These are phyloP conservation scores for Strigomonas culicis DNA, from an alignment of 208 protist species.

Conservation along the genomic window DNA sequence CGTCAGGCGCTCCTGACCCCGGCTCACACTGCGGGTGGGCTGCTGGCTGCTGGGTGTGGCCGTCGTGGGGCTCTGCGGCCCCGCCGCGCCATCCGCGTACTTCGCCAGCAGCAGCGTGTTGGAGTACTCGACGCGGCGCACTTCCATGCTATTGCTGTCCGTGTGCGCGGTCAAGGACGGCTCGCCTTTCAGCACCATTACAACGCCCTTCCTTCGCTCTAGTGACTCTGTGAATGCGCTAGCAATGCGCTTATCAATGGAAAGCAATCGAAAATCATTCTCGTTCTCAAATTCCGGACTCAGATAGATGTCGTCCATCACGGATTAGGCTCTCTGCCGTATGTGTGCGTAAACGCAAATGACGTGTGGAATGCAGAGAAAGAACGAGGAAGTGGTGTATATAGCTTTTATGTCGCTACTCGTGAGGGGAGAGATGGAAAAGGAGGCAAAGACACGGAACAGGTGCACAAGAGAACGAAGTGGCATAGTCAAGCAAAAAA, in stretches of 20 bases:
- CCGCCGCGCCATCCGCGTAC: no score
- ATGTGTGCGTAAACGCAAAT: no score
- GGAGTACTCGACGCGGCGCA: slow-evolving; percentile 78
- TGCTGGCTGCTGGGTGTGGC: no score
- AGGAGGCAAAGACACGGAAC: not conserved
- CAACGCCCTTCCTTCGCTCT: slow-evolving; percentile 1
- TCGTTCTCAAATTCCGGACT: slow-evolving; percentile 30
- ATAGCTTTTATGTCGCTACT: not conserved
- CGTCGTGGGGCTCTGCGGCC: no score
- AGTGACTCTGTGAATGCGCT: not conserved
- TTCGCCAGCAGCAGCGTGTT: slow-evolving; percentile 62
- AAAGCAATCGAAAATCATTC: slow-evolving; percentile 44
- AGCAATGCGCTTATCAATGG: slow-evolving; percentile 19
- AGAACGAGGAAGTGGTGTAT: not conserved
- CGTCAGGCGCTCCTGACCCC: no score
- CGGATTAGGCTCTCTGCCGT: no score
- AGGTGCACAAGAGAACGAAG: not conserved
- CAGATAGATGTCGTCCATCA: slow-evolving; percentile 43
- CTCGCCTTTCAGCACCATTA: slow-evolving; percentile 43
- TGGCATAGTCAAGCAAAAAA: not conserved
- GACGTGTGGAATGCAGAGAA: not conserved
- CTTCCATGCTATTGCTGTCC: slow-evolving; percentile 16
- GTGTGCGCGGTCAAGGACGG: slow-evolving; percentile 22
- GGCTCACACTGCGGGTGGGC: no score
- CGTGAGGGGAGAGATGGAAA: not conserved